Evolutionary conservation across 257 asterid genomes (phyloP).

Genomic region (Mentha longifolia): DNA sequence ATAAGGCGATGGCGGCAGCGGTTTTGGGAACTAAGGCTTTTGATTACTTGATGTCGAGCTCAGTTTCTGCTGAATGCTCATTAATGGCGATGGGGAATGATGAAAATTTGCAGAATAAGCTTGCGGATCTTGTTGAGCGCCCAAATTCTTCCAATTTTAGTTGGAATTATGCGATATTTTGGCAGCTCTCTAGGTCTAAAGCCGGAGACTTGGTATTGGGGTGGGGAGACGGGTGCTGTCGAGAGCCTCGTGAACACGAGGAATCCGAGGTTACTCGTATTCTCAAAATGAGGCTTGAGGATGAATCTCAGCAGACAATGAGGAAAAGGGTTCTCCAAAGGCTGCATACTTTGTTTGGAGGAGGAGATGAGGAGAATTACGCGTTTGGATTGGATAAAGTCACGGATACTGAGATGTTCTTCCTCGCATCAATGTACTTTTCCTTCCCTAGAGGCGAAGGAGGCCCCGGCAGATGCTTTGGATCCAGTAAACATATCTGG

Average conservation of each 20-base stretch:
- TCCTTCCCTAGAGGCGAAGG: conserved; percentile 84
- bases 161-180: conserved; percentile 95
- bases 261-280: conserved; percentile 60
- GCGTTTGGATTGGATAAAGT: conserved; percentile 92
- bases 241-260: conserved; percentile 78
- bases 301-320: conserved; percentile 84
- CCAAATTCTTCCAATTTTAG: conserved; percentile 61
- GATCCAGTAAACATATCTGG: conserved; percentile 71
- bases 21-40: conserved; percentile 87
- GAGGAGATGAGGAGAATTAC: conserved; percentile 75
- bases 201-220: conserved; percentile 85
- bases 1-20: conserved; percentile 73
- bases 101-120: conserved; percentile 87
- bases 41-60: conserved; percentile 79
- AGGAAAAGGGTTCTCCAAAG: conserved; percentile 85
- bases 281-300: conserved; percentile 60
- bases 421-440: conserved; percentile 95
- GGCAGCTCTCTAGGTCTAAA: conserved; percentile 93
- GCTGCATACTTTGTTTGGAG: conserved; percentile 79
- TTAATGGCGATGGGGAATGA: conserved; percentile 77
- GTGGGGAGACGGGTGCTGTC: conserved; percentile 98
- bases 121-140: conserved; percentile 89
- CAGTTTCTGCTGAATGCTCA: conserved; percentile 76
- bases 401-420: conserved; percentile 95
- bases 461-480: conserved; percentile 86